Evolutionary conservation across 192 early-diverging fungal species (phyloP), one percentile per base, ranked within the genome.

Genomic region (Physocladia obscura): DNA sequence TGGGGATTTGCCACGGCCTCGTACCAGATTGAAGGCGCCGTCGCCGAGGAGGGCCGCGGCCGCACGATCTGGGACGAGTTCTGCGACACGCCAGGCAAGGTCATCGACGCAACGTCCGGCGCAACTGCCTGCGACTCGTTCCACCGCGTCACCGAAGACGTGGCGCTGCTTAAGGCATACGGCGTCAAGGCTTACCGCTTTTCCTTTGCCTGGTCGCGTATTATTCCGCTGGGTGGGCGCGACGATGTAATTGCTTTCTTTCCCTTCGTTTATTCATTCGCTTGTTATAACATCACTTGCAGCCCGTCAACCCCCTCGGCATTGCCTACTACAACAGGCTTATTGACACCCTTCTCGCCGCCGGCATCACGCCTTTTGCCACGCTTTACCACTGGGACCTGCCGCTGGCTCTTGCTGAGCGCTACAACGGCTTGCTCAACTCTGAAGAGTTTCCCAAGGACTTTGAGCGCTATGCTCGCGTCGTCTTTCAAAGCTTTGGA

Each of bases 161-260:
- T 81, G 27, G 67, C 77, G 5, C 50, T 35, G 35, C 73, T 75
- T 2, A 11, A 32, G 22, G 17, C 26, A 31, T 34, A 64, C 40
- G 47, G 48, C 39, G 52, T 57, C 32, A 75, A 67, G n/a, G 52
- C 62, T 21, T 81, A 84, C 62, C 49, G 79, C 19, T 74, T 82
- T 6, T 85, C 82, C 17, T 50, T 82, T 19, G 40, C 81, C 2
- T 82, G 81, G 81, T 56, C 81, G 13, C 79, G 81, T 26, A 81
- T 82, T 44, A 32, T 85, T 49, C 81, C 81, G 5, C 36, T 40
- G 8, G 79, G 75, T 13, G 8, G n/a, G 17, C 31, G 57, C 21
- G 21, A 36, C 57, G 57, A 31, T 15, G 17, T 35, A 37, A n/a
- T n/a, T n/a, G n/a, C n/a, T n/a, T n/a, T n/a, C n/a, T n/a, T n/a